These are phyloP conservation scores for Mediolabrus comicus DNA, from an alignment of 108 stramenopile species.

Conservation along the genomic window DNA sequence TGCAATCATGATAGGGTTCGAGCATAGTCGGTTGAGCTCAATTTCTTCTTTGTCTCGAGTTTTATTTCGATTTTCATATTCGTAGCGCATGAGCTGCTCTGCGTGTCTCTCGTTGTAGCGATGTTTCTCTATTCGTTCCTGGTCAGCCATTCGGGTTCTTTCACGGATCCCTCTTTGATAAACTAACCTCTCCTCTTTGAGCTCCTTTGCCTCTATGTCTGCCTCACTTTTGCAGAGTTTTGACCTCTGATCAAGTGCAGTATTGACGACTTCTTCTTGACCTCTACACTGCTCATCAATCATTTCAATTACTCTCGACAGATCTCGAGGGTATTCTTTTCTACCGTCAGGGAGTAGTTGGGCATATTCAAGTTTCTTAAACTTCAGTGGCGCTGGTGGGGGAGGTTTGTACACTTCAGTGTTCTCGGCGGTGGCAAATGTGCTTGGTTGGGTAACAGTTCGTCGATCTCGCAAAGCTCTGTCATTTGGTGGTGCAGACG, in stretches of 20 bases:
- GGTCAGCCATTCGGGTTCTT: conserved; percentile 33
- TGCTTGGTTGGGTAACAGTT: neutral
- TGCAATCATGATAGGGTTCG: conserved; percentile 26
- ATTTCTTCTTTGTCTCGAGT: conserved; percentile 28
- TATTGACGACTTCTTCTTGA: conserved; percentile 22
- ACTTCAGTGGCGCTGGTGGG: conserved; percentile 10
- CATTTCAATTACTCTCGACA: conserved; percentile 22
- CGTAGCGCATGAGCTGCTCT: conserved; percentile 30
- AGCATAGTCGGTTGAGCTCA: conserved; percentile 32
- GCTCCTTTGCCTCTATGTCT: conserved; percentile 16
- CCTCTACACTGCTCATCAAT: conserved; percentile 33
- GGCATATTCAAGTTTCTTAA: conserved; percentile 25
- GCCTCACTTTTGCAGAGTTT: conserved; percentile 37
- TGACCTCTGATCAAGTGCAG: conserved; percentile 22
- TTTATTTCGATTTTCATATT: conserved; percentile 44
- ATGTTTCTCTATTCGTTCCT: conserved; percentile 45
- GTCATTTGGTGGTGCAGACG: neutral
- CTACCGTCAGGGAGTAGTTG: conserved; percentile 31
- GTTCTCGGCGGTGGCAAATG: neutral
- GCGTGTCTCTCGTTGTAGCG: conserved; percentile 27
- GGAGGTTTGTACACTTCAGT: neutral
- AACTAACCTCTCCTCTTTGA: conserved; percentile 30
- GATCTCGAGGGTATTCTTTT: conserved; percentile 32
- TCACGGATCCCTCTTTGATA: conserved; percentile 44
- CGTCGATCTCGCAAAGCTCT: conserved; percentile 11